These are phyloP conservation scores for Spathaspora sp. DNA, from an alignment of 805 yeast genomes.

Conservation along the genomic window DNA sequence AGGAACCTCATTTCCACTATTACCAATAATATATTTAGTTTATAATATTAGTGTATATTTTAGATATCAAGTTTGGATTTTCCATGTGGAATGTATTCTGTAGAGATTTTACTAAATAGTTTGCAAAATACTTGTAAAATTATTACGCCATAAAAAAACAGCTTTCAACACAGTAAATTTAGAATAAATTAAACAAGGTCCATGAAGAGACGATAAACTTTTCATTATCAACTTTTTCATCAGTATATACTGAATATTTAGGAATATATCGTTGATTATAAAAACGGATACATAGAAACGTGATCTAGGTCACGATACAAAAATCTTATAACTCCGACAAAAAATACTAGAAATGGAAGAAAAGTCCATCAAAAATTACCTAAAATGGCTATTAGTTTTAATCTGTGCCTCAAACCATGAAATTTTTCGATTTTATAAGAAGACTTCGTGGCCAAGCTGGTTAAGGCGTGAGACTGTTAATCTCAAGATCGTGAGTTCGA, in stretches of 20 bases:
- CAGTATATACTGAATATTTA: not conserved
- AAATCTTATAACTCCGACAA: no score
- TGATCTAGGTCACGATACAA: no score
- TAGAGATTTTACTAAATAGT: no score
- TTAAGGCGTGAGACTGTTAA: slow-evolving; percentile 7
- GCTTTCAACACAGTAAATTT: not conserved
- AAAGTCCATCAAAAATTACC: not conserved
- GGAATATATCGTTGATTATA: not conserved
- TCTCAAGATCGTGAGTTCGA: slow-evolving; percentile 7
- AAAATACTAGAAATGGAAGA: not conserved
- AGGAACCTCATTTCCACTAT: no score
- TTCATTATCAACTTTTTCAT: not conserved
- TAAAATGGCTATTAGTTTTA: not conserved
- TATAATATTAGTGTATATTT: no score
- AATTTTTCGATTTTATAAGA: not conserved
- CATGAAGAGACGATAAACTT: not conserved
- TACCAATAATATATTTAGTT: no score
- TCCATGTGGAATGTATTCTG: no score
- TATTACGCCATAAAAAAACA: no score
- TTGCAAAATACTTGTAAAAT: no score
- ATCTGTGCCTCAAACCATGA: not conserved
- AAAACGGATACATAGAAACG: no score
- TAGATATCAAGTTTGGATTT: no score
- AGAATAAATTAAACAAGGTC: not conserved
- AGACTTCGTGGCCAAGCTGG: slow-evolving; percentile 8